Conservation (phyloP, 371 early-diverging fungal species). For the Apophysomyces variabilis region DNA sequence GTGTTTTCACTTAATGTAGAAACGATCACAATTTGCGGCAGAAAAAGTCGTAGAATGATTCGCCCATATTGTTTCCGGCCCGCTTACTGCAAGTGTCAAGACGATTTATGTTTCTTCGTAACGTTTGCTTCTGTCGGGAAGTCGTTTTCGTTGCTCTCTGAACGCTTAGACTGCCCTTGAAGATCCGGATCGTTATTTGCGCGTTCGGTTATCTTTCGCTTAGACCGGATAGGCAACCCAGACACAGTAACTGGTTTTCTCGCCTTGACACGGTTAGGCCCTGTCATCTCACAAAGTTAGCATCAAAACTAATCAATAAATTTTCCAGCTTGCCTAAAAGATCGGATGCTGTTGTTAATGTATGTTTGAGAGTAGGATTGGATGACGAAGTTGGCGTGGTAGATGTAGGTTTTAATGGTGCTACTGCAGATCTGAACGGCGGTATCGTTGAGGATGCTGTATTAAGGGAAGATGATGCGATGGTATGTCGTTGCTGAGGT, state of each 20-base stretch:
- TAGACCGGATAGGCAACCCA: background rate
- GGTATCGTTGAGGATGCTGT: background rate
- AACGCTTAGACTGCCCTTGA: background rate
- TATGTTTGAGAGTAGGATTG: background rate
- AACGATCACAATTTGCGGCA: no score
- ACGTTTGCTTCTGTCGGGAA: background rate
- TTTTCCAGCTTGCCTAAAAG: background rate
- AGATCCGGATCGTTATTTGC: background rate
- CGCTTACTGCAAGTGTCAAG: background rate
- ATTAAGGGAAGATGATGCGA: background rate
- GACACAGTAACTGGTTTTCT: slow-evolving; percentile 5
- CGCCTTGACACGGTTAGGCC: background rate
- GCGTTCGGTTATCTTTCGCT: background rate
- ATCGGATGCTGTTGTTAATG: background rate
- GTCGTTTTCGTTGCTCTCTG: background rate
- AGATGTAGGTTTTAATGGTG: slow-evolving; percentile 1
- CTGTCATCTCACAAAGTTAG: background rate
- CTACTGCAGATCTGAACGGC: background rate
- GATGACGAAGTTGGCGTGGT: background rate
- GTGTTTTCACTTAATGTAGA: no score
- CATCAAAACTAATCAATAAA: no score
- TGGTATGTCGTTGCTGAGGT: slow-evolving; percentile 11
- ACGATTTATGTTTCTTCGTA: background rate
- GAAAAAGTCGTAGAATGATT: no score
- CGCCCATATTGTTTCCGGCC: no score